These are phyloP conservation scores for Porcisia hertigi DNA, from an alignment of 208 protist species.

Conservation along the genomic window DNA sequence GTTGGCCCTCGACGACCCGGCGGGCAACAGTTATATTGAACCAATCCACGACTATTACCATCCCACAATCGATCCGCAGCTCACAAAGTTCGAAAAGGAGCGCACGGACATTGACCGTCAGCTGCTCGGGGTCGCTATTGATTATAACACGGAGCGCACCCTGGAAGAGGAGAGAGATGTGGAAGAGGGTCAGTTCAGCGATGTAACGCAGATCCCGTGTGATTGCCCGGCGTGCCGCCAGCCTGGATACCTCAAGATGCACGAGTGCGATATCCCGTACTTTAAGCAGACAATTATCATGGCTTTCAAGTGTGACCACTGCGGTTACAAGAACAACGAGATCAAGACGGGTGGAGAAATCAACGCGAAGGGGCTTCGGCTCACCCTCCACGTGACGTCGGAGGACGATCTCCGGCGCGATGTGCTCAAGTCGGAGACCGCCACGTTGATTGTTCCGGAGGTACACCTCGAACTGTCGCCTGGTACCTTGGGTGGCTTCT, in stretches of 20 bases:
- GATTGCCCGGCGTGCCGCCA: slow-evolving; percentile 80
- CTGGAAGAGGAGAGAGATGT: slow-evolving; percentile 72
- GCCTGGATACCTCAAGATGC: slow-evolving; percentile 74
- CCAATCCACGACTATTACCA: slow-evolving; percentile 89
- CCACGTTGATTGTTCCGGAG: slow-evolving; percentile 87
- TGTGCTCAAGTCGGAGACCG: slow-evolving; percentile 94
- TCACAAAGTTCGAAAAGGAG: slow-evolving; percentile 83
- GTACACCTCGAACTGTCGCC: slow-evolving; percentile 84
- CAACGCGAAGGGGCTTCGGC: slow-evolving; percentile 61
- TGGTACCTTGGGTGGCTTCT: slow-evolving; percentile 93
- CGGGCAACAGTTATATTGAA: slow-evolving; percentile 94
- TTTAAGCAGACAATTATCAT: slow-evolving; percentile 96
- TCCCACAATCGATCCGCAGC: slow-evolving; percentile 84
- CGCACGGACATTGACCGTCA: slow-evolving; percentile 88
- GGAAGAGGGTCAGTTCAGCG: slow-evolving; percentile 76
- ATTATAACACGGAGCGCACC: slow-evolving; percentile 89
- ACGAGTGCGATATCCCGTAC: slow-evolving; percentile 91
- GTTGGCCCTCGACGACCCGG: slow-evolving; percentile 93
- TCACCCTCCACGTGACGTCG: slow-evolving; percentile 72
- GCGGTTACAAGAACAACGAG: slow-evolving; percentile 94
- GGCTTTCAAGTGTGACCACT: slow-evolving; percentile 92
- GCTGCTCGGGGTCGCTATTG: slow-evolving; percentile 79
- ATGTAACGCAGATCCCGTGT: slow-evolving; percentile 66
- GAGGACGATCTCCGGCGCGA: slow-evolving; percentile 92
- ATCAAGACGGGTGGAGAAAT: slow-evolving; percentile 93